Evolutionary conservation across 768 basidiomycete genomes (phyloP).

Genomic region (Sporobolomyces phaffii): DNA sequence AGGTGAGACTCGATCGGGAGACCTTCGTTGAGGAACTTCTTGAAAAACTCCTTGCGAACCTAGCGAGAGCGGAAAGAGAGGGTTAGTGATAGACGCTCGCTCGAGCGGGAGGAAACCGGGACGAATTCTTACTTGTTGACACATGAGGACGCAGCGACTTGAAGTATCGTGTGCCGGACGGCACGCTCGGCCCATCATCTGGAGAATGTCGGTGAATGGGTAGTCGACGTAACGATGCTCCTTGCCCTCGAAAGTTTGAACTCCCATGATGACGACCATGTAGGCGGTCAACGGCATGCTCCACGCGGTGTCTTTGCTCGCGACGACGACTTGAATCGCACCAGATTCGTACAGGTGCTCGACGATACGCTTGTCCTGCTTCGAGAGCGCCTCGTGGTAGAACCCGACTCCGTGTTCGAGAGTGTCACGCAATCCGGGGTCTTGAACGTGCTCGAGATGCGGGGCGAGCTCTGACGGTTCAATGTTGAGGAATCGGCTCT

Average conservation of each 20-base stretch:
- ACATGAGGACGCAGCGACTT: conserved; percentile 93
- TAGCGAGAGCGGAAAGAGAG: conserved; percentile 47
- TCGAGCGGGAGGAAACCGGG: too few species aligned
- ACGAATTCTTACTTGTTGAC: conserved; percentile 53
- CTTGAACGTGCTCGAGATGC: conserved; percentile 76
- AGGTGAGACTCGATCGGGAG: conserved; percentile 93
- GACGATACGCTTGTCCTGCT: conserved; percentile 89
- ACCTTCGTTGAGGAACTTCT: conserved; percentile 96
- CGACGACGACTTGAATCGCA: conserved; percentile 88
- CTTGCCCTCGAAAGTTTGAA: conserved; percentile 90
- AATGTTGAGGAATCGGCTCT: conserved; percentile 81
- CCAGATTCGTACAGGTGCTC: conserved; percentile 87
- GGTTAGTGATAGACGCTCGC: not conserved
- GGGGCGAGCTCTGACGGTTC: conserved; percentile 73
- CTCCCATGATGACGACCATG: conserved; percentile 99
- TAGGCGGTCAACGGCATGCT: conserved; percentile 85
- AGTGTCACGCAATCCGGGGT: conserved; percentile 67
- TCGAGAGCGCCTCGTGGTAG: conserved; percentile 87
- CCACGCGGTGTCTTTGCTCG: conserved; percentile 97
- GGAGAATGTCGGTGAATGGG: conserved; percentile 94
- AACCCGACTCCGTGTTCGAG: conserved; percentile 86
- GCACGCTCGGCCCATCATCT: conserved; percentile 99
- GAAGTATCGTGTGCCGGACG: conserved; percentile 79
- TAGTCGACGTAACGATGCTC: conserved; percentile 98
- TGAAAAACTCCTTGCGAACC: conserved; percentile 97